Conservation (phyloP, 495 filamentous ascomycete genomes). For the Penicillium bialowiezense region DNA sequence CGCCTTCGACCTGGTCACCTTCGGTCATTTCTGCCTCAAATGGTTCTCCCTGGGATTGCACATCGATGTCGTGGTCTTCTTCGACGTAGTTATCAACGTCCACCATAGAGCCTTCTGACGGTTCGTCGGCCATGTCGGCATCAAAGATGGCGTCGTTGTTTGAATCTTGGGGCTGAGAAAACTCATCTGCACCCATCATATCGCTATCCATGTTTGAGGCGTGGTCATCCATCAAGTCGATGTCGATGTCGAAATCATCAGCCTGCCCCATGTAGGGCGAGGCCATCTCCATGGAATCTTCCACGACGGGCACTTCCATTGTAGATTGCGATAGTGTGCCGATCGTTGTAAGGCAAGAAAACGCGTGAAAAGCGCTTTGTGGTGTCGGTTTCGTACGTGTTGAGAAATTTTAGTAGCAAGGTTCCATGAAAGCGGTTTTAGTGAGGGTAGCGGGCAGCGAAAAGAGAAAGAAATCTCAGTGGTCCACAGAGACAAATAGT, state of each 20-base stretch:
- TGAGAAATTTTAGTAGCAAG: constrained; percentile 20
- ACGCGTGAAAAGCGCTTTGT: constrained; percentile 12
- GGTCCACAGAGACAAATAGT: neutral
- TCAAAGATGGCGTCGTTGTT: constrained; percentile 33
- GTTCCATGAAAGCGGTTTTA: constrained; percentile 1
- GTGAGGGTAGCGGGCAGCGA: neutral
- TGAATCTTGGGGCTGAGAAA: constrained; percentile 34
- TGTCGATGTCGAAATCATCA: constrained; percentile 74
- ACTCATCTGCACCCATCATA: constrained; percentile 55
- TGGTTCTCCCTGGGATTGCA: constrained; percentile 34
- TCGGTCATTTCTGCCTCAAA: constrained; percentile 46
- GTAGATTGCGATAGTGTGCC: constrained; percentile 30
- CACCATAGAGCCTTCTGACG: constrained; percentile 39
- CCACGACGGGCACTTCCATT: constrained; percentile 41
- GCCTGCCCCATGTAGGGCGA: constrained; percentile 46
- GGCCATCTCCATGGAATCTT: constrained; percentile 56
- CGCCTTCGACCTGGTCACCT: constrained; percentile 37
- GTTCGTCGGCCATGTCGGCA: constrained; percentile 51
- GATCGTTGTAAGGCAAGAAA: constrained; percentile 36
- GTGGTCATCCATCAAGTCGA: constrained; percentile 61
- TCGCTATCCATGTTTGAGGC: constrained; percentile 56
- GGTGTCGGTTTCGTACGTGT: constrained; percentile 14
- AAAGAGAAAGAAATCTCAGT: neutral
- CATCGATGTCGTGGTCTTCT: constrained; percentile 31
- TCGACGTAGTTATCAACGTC: constrained; percentile 34